Evolutionary conservation across 1,284 basidiomycete species (phyloP).

Genomic region (Apiotrichum mycotoxinovorans): DNA sequence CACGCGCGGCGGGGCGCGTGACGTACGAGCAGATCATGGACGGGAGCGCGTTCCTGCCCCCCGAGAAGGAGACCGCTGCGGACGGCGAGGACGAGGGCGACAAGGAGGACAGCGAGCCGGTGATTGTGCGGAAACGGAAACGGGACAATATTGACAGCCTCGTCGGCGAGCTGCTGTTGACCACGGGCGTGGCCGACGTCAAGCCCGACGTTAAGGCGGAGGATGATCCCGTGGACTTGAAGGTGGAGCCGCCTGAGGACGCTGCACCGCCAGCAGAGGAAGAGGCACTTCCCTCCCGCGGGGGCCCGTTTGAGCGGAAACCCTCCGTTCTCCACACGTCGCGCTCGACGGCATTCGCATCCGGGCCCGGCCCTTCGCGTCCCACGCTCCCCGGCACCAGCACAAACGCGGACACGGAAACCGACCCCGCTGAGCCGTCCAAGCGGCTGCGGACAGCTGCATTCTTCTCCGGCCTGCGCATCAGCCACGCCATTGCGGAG

Average conservation of each 20-base stretch:
- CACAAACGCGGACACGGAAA: not conserved
- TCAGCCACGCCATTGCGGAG: constrained; percentile 39
- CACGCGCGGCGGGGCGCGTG: constrained; percentile 27
- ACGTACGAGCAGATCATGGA: constrained; percentile 32
- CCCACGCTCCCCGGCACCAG: not conserved
- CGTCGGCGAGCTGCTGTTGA: constrained; percentile 40
- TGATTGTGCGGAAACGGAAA: constrained; percentile 33
- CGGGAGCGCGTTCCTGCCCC: constrained; percentile 18
- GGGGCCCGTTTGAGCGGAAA: constrained; percentile 20
- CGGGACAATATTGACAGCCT: constrained; percentile 27
- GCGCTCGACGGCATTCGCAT: constrained; percentile 29
- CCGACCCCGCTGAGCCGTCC: not conserved
- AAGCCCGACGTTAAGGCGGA: constrained; percentile 13
- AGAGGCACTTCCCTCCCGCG: constrained; percentile 1
- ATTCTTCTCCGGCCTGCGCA: constrained; percentile 37
- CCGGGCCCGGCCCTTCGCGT: not conserved
- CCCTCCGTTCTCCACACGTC: constrained; percentile 36
- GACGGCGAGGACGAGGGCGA: no score
- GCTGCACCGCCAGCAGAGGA: not conserved
- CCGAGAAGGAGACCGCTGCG: constrained; percentile 12
- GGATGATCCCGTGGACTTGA: not conserved
- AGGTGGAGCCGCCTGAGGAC: not conserved
- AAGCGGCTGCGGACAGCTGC: not conserved
- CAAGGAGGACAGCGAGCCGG: constrained; percentile 31
- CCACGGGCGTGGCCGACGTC: constrained; percentile 6